Conservation (phyloP, 208 protist genomes). For the Leishmania mexicana region DNA sequence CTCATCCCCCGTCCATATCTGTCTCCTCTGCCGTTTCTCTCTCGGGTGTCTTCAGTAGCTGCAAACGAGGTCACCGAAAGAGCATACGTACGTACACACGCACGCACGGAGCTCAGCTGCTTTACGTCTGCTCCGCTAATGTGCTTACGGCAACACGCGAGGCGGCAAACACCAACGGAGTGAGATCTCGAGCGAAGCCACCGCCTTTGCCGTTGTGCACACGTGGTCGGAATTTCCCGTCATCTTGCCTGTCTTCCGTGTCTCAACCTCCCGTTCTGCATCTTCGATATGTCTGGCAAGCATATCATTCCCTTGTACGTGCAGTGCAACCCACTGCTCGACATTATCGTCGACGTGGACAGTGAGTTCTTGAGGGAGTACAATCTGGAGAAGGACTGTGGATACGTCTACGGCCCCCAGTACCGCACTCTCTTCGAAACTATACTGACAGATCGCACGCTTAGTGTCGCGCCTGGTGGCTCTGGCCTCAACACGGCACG, state of each 20-base stretch:
- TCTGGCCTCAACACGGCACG: constrained; percentile 97
- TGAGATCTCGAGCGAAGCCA: background rate
- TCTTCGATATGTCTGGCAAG: constrained; percentile 37
- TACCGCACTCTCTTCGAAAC: constrained; percentile 92
- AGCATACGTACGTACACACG: background rate
- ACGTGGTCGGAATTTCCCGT: background rate
- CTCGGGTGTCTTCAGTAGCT: no score
- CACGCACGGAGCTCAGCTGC: background rate
- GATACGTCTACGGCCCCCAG: constrained; percentile 89
- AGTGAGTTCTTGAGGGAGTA: constrained; percentile 93
- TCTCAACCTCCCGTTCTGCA: background rate
- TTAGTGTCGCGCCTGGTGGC: constrained; percentile 96
- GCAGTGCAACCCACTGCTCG: constrained; percentile 98
- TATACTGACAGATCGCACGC: constrained; percentile 93
- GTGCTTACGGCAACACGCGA: background rate
- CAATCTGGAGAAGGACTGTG: constrained; percentile 79
- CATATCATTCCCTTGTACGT: constrained; percentile 50
- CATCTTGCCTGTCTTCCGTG: background rate
- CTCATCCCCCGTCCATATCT: background rate
- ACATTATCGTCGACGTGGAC: constrained; percentile 96
- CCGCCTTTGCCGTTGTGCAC: background rate
- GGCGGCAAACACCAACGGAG: background rate
- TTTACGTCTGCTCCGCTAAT: background rate
- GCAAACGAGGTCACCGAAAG: no score
- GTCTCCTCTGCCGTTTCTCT: background rate